These are phyloP conservation scores for Planoprotostelium fungivorum DNA, from an alignment of 78 protist species.

Conservation along the genomic window DNA sequence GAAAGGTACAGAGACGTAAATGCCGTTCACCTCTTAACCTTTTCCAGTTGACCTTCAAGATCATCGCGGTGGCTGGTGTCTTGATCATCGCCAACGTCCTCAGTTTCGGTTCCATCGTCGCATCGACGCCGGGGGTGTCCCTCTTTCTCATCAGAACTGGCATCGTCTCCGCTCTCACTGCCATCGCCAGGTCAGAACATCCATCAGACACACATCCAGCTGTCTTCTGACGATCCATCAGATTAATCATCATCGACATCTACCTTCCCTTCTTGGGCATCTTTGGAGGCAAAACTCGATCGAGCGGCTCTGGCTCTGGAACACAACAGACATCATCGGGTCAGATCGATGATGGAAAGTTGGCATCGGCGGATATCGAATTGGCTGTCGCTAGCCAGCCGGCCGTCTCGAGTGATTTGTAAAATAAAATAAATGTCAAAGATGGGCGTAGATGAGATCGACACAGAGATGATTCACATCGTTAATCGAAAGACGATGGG, in stretches of 20 bases:
- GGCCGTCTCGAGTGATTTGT: no score
- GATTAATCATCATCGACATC: background rate
- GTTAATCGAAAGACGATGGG: no score
- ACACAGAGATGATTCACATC: no score
- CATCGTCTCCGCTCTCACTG: background rate
- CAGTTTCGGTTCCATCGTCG: background rate
- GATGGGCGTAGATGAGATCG: no score
- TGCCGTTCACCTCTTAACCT: no score
- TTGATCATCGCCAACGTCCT: background rate
- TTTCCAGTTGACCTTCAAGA: background rate
- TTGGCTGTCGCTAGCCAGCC: no score
- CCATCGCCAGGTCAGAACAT: background rate
- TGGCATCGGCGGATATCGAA: no score
- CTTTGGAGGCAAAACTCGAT: no score
- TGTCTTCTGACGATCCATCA: background rate
- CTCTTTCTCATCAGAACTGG: background rate
- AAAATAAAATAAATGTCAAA: no score
- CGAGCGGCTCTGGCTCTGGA: no score
- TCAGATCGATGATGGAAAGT: no score
- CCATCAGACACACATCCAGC: background rate
- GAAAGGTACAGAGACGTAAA: background rate
- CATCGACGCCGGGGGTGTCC: background rate
- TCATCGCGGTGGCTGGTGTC: background rate
- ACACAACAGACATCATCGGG: no score
- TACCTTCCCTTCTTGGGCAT: background rate